phyloP scores from a whole-genome alignment of 495 filamentous ascomycete genomes.

The Trichoderma asperelloides region DNA sequence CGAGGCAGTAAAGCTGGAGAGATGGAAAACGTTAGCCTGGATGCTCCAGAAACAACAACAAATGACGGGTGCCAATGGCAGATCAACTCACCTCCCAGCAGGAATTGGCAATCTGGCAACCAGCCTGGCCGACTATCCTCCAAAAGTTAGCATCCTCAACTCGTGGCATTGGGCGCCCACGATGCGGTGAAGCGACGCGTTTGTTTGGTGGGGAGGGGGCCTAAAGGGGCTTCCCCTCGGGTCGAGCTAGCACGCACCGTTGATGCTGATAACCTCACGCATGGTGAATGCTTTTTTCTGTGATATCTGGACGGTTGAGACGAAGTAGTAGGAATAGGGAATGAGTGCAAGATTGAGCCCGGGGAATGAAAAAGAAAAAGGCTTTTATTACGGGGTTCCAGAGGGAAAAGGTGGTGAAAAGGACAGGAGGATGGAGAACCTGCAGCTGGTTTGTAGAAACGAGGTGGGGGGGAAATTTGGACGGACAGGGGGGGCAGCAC shows the following conservation, averaged over 20 bases:
- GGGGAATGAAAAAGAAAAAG: background rate
- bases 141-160: slow-evolving; percentile 26
- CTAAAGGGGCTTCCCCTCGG: slow-evolving; percentile 9
- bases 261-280: slow-evolving; percentile 97
- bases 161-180: slow-evolving; percentile 18
- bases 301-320: background rate
- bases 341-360: slow-evolving; percentile 4
- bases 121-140: slow-evolving; percentile 90
- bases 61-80: background rate
- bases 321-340: background rate
- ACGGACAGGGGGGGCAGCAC: slow-evolving; percentile 1
- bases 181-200: slow-evolving; percentile 33
- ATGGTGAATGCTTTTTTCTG: slow-evolving; percentile 43
- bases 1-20: slow-evolving; percentile 92
- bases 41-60: background rate
- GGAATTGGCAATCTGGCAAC: slow-evolving; percentile 99
- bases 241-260: slow-evolving; percentile 56
- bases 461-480: slow-evolving; percentile 15
- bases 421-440: slow-evolving; percentile 6
- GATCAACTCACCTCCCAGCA: slow-evolving; percentile 91
- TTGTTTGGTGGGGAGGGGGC: slow-evolving; percentile 11
- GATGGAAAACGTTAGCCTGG: slow-evolving; percentile 18
- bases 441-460: slow-evolving; percentile 1
- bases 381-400: slow-evolving; percentile 7
- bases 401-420: slow-evolving; percentile 8